Percentiles rank a stretch among this genome's conserved stretches.
phyloP scores from a whole-genome alignment of 2,329 filamentous ascomycete species.

The Colletotrichum lupini region DNA sequence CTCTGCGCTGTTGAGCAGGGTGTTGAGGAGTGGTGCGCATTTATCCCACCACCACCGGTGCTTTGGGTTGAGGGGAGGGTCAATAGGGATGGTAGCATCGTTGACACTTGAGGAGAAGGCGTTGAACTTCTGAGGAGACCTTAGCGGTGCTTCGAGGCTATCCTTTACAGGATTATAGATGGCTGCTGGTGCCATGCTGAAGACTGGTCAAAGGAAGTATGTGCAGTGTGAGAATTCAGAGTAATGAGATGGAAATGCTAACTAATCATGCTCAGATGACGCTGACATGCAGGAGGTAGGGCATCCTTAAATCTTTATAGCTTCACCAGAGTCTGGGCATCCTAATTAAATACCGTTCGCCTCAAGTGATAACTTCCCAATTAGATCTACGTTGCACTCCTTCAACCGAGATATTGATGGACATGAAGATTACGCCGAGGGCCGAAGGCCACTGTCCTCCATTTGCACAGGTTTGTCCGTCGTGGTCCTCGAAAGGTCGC shows the following conservation, averaged over 20 bases:
- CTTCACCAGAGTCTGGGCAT: neutral
- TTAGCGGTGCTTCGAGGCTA: neutral
- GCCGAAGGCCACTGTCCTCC: neutral
- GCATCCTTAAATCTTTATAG: neutral
- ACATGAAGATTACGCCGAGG: neutral
- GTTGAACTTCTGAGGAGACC: neutral
- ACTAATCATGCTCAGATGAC: neutral
- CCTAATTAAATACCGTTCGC: neutral
- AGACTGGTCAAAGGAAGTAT: neutral
- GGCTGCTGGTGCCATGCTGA: constrained; percentile 11
- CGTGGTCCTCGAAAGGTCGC: neutral
- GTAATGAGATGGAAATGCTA: neutral
- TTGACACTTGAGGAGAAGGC: neutral
- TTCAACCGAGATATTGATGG: neutral
- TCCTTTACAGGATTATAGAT: neutral
- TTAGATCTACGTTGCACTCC: neutral
- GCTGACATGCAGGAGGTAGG: neutral
- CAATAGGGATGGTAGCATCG: neutral
- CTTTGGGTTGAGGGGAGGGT: constrained; percentile 13
- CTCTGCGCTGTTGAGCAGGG: constrained; percentile 19
- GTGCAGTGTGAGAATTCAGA: neutral
- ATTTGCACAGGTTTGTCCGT: neutral
- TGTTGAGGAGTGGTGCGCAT: constrained; percentile 18
- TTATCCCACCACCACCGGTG: constrained; percentile 28
- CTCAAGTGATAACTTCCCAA: neutral